phyloP scores from a whole-genome alignment of 1,284 basidiomycete genomes.

The Ustilago lituana region DNA sequence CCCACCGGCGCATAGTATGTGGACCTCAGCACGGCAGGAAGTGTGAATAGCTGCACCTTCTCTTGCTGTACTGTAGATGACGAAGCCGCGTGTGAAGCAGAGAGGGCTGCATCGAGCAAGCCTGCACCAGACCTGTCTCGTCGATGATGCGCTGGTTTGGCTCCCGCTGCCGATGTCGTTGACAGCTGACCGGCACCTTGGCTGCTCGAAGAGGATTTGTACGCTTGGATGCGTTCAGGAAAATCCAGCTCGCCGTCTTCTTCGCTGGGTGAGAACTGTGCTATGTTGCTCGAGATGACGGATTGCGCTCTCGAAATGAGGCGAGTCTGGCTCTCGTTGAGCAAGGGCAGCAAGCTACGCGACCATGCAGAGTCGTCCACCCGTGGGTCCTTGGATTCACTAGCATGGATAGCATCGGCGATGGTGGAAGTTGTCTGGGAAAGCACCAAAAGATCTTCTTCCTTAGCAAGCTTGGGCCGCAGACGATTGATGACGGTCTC shows the following conservation, averaged over 20 bases:
- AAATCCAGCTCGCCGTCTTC: conserved; percentile 39
- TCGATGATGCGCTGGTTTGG: conserved; percentile 10
- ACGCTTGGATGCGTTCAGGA: conserved; percentile 22
- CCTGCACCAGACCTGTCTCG: conserved; percentile 48
- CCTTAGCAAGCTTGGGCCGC: conserved; percentile 23
- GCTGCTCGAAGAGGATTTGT: conserved; percentile 5
- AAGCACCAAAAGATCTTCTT: conserved; percentile 25
- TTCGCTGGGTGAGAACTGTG: conserved; percentile 26
- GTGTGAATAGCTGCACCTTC: conserved; percentile 39
- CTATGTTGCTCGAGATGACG: conserved; percentile 27
- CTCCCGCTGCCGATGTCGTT: background rate
- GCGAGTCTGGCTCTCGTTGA: conserved; percentile 31
- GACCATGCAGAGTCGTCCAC: background rate
- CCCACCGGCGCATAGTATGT: conserved; percentile 42
- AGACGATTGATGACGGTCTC: conserved; percentile 21
- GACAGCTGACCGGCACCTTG: background rate
- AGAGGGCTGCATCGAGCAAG: conserved; percentile 39
- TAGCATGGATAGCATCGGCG: conserved; percentile 4
- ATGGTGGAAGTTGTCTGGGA: conserved; percentile 9
- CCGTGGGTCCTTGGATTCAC: too few species aligned
- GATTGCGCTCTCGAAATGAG: conserved; percentile 31
- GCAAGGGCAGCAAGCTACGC: conserved; percentile 17
- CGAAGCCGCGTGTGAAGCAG: conserved; percentile 28
- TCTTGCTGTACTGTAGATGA: conserved; percentile 20
- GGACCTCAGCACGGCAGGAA: conserved; percentile 6